Conservation (phyloP, 305 asterid species). For the Fraxinus floribunda region DNA sequence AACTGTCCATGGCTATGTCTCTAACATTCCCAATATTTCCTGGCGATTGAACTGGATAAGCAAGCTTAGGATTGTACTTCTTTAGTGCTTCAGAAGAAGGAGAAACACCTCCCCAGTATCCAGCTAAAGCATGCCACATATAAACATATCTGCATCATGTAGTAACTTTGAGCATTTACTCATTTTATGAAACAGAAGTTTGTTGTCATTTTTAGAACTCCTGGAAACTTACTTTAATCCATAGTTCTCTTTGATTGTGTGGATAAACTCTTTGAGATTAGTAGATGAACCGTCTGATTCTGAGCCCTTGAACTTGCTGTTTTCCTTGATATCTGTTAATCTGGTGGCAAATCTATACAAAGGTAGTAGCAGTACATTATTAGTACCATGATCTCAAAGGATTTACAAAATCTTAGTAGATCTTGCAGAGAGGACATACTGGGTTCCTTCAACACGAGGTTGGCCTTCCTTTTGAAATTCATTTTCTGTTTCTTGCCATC, state of each 20-base stretch:
- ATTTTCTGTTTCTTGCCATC: conserved; percentile 57
- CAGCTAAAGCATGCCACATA: conserved; percentile 48
- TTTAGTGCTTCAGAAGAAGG: conserved; percentile 28
- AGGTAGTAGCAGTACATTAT: not conserved
- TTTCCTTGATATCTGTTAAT: conserved; percentile 53
- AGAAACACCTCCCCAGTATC: conserved; percentile 50
- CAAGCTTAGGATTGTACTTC: conserved; percentile 54
- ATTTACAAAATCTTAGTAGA: not conserved
- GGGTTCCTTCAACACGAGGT: conserved; percentile 47
- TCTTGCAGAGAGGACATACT: conserved; percentile 34
- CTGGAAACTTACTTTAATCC: conserved; percentile 47
- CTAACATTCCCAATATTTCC: conserved; percentile 51
- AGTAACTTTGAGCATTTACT: not conserved
- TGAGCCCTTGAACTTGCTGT: conserved; percentile 44
- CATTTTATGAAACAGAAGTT: not conserved
- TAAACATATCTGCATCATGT: conserved; percentile 40
- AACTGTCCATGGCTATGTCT: conserved; percentile 52
- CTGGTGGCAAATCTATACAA: conserved; percentile 56
- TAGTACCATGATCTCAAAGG: not conserved
- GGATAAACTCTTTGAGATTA: conserved; percentile 45
- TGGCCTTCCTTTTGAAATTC: conserved; percentile 51
- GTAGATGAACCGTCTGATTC: conserved; percentile 31
- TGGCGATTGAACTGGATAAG: conserved; percentile 54
- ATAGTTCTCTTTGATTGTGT: conserved; percentile 43
- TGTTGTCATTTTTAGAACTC: not conserved